Evolutionary conservation across 768 basidiomycete species (phyloP).

Genomic region (Boletus reticulatus): DNA sequence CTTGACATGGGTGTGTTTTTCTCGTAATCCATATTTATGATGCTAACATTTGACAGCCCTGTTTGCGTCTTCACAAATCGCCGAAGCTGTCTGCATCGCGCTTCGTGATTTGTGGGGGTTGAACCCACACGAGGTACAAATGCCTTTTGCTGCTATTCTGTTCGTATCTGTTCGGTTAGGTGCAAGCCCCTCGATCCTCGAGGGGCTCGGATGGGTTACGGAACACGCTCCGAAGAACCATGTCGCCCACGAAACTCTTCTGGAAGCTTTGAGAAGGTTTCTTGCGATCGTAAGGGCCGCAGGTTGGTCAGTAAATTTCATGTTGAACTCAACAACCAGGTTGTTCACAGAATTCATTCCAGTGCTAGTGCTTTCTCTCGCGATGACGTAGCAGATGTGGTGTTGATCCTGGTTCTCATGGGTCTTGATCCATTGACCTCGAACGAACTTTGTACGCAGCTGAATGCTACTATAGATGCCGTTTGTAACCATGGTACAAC

Average conservation of each 20-base stretch:
- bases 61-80: slow-evolving; percentile 26
- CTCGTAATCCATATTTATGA: background rate
- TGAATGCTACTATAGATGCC: slow-evolving; percentile 46
- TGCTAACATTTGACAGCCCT: slow-evolving; percentile 17
- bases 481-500: slow-evolving; percentile 40
- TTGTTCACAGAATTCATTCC: slow-evolving; percentile 13
- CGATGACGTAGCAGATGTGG: slow-evolving; percentile 46
- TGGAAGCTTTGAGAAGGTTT: slow-evolving; percentile 39
- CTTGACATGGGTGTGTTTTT: slow-evolving; percentile 39
- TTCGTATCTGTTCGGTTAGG: slow-evolving; percentile 44
- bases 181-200: slow-evolving; percentile 37
- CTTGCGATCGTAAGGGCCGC: slow-evolving; percentile 41
- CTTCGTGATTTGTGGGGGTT: slow-evolving; percentile 35
- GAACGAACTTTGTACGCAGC: slow-evolving; percentile 42
- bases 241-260: slow-evolving; percentile 25
- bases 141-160: slow-evolving; percentile 37
- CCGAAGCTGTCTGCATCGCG: slow-evolving; percentile 30
- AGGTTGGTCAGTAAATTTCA: slow-evolving; percentile 41
- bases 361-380: slow-evolving; percentile 34
- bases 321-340: background rate
- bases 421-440: slow-evolving; percentile 53
- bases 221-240: slow-evolving; percentile 4
- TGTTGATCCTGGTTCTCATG: slow-evolving; percentile 51
- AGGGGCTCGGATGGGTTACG: slow-evolving; percentile 32
- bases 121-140: slow-evolving; percentile 18